Conservation (phyloP, 257 asterid species). For the Solanum chaucha region DNA sequence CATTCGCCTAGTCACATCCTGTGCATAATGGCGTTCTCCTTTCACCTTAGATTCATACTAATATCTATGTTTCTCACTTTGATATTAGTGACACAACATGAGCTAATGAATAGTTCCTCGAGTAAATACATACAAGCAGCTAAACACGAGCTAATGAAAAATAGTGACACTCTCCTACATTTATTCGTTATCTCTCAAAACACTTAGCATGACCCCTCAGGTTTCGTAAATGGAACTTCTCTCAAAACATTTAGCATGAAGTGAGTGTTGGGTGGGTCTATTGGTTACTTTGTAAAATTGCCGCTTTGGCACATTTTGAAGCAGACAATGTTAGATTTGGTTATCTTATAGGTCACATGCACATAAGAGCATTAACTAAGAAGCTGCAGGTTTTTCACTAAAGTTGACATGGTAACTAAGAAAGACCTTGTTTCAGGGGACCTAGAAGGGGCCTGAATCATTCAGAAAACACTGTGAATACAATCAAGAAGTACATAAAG, state of each 20-base stretch:
- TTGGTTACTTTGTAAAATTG: not conserved
- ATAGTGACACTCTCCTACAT: not conserved
- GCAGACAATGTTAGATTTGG: not conserved
- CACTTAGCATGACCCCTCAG: not conserved
- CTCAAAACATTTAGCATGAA: not conserved
- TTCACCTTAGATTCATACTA: not conserved
- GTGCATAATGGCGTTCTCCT: not conserved
- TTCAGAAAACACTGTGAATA: not conserved
- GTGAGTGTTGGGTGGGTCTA: not conserved
- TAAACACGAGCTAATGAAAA: not conserved
- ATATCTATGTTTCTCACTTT: not conserved
- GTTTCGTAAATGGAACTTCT: not conserved
- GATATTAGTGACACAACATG: not conserved
- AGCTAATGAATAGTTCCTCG: not conserved
- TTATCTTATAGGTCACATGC: not conserved
- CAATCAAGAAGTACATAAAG: not conserved
- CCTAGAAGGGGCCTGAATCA: not conserved
- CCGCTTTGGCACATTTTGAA: not conserved
- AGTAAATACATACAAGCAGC: not conserved
- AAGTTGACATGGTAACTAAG: not conserved
- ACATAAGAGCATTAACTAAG: not conserved
- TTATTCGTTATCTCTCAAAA: not conserved
- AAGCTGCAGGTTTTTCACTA: not conserved
- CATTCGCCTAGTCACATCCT: not conserved
- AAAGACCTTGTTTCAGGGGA: not conserved